Evolutionary conservation across 2,329 filamentous ascomycete genomes (phyloP).

Genomic region (Scolecobasidium constrictum): DNA sequence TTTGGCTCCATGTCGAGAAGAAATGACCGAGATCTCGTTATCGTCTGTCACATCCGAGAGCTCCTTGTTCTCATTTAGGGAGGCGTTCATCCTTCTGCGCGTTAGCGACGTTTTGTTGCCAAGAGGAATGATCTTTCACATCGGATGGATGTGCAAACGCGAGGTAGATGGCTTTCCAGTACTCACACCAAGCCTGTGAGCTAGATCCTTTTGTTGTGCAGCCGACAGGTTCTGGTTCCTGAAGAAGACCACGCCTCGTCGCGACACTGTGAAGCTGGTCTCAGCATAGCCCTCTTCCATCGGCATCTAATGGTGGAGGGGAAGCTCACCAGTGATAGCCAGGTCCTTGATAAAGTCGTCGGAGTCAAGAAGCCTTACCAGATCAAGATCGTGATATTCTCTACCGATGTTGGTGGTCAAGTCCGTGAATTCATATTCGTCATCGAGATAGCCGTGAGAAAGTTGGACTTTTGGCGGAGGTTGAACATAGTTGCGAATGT

Average conservation of each 20-base stretch:
- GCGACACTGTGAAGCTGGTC: slow-evolving; percentile 28
- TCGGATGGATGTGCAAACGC: slow-evolving; percentile 49
- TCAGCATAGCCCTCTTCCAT: no score
- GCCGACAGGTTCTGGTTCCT: slow-evolving; percentile 51
- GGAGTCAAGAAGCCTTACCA: slow-evolving; percentile 23
- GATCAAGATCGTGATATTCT: slow-evolving; percentile 32
- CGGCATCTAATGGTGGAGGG: no score
- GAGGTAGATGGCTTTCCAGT: slow-evolving; percentile 48
- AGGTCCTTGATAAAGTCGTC: slow-evolving; percentile 28
- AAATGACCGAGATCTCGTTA: slow-evolving; percentile 58
- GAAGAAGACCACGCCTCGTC: slow-evolving; percentile 61
- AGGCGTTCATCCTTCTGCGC: no score
- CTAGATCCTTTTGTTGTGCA: slow-evolving; percentile 51
- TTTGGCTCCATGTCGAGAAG: slow-evolving; percentile 43
- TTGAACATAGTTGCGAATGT: no score
- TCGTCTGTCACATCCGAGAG: no score
- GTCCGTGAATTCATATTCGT: slow-evolving; percentile 35
- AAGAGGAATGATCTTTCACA: no score
- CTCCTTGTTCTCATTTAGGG: no score
- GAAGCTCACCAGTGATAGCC: slow-evolving; percentile 41
- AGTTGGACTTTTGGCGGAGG: no score
- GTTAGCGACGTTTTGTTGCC: no score
- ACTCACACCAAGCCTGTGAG: slow-evolving; percentile 48
- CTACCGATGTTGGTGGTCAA: slow-evolving; percentile 40
- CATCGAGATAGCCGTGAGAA: no score